A percentile compares a stretch with the other conserved stretches of the same genome.
Conservation (phyloP, 2,329 filamentous ascomycete species). For the Epichloe baconii region DNA sequence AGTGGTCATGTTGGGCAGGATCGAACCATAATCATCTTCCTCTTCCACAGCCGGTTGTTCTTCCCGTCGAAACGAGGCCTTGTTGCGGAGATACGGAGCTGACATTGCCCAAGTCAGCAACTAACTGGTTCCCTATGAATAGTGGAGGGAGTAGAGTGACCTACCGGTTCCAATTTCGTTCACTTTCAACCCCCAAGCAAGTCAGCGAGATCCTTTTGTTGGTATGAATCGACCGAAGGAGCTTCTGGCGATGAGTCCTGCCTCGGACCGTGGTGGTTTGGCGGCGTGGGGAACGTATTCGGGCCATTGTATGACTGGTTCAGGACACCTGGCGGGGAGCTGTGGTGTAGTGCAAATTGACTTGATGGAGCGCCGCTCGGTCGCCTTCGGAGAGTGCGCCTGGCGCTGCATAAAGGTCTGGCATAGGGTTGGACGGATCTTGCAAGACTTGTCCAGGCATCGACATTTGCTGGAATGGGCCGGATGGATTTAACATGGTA, state of each 20-base stretch:
- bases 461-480: conserved; percentile 35
- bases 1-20: conserved; percentile 53
- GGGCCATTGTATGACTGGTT: conserved; percentile 37
- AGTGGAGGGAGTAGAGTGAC: conserved; percentile 11
- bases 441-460: conserved; percentile 33
- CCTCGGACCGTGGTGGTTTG: conserved; percentile 21
- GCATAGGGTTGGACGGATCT: conserved; percentile 23
- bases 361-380: conserved; percentile 30
- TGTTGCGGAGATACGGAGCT: conserved; percentile 77
- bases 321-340: conserved; percentile 36
- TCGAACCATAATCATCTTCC: conserved; percentile 58
- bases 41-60: conserved; percentile 56
- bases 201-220: conserved; percentile 61
- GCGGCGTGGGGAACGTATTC: conserved; percentile 40
- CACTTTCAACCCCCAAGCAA: conserved; percentile 79
- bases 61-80: conserved; percentile 35
- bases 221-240: conserved; percentile 50
- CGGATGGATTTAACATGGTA: conserved; percentile 17
- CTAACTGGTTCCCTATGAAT: not conserved
- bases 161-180: conserved; percentile 76
- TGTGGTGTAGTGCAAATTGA: conserved; percentile 40
- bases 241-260: conserved; percentile 30
- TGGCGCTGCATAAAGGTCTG: conserved; percentile 35
- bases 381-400: conserved; percentile 33
- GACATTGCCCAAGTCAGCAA: not conserved